A percentile compares a stretch with the other conserved stretches of the same genome.
Conservation (phyloP, 352 stramenopile species). For the Phytophthora capsici region DNA sequence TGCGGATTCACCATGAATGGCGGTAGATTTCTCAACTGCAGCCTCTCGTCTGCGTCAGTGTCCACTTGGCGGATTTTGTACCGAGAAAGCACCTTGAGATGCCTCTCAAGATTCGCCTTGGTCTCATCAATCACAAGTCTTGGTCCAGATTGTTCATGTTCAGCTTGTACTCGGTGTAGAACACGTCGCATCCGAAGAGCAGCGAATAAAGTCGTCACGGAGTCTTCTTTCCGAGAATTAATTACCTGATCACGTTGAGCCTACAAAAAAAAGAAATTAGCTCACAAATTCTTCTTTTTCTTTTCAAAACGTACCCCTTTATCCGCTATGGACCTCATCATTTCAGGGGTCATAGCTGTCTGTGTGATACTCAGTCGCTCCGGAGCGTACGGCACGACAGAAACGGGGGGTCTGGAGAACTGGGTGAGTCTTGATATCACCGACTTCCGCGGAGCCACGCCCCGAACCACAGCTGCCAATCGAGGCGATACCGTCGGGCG, state of each 20-base stretch:
- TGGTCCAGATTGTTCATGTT: constrained; percentile 15
- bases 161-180: constrained; percentile 46
- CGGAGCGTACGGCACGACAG: constrained; percentile 66
- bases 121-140: constrained; percentile 42
- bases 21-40: constrained; percentile 47
- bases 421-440: constrained; percentile 58
- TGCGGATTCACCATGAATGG: constrained; percentile 75
- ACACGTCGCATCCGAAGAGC: constrained; percentile 59
- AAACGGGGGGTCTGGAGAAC: constrained; percentile 47
- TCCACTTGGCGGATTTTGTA: constrained; percentile 81
- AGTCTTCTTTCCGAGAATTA: constrained; percentile 31
- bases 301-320: constrained; percentile 40
- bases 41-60: constrained; percentile 43
- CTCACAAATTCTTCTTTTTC: too few relatives aligned
- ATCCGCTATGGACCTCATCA: constrained; percentile 46
- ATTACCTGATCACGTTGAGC: background rate
- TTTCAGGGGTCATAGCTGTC: constrained; percentile 50
- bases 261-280: constrained; percentile 5
- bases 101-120: constrained; percentile 63
- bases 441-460: constrained; percentile 42
- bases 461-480: constrained; percentile 27
- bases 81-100: constrained; percentile 74
- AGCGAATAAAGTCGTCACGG: constrained; percentile 66
- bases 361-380: constrained; percentile 75
- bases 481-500: constrained; percentile 6